These are phyloP conservation scores for Penicillium robsamsonii DNA, from an alignment of 495 filamentous ascomycete genomes.

Conservation along the genomic window DNA sequence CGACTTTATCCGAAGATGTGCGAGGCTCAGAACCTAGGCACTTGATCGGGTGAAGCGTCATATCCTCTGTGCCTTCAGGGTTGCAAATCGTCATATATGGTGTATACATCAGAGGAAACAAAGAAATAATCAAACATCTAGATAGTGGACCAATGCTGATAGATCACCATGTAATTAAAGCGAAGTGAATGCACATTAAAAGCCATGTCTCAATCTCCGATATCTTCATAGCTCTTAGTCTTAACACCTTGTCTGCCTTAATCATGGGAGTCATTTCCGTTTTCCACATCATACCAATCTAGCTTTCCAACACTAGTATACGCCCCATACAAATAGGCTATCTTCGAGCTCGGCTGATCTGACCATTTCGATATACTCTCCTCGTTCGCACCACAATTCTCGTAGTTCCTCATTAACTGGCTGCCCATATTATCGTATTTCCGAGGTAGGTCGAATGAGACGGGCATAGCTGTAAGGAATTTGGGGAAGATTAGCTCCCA, in stretches of 20 bases:
- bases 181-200: too few relatives aligned
- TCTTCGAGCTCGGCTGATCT: slow-evolving; percentile 4
- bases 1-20: slow-evolving; percentile 12
- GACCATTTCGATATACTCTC: slow-evolving; percentile 12
- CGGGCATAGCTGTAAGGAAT: too few relatives aligned
- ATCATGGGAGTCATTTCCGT: too few relatives aligned
- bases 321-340: slow-evolving; percentile 8
- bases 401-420: slow-evolving; percentile 3
- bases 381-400: slow-evolving; percentile 3
- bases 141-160: not conserved
- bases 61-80: not conserved
- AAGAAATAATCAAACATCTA: not conserved
- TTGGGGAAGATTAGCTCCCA: not conserved
- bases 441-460: not conserved
- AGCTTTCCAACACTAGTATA: slow-evolving; percentile 14
- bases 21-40: slow-evolving; percentile 12
- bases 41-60: not conserved
- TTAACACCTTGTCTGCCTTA: too few relatives aligned
- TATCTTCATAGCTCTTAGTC: too few relatives aligned
- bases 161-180: not conserved
- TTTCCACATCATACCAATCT: not conserved
- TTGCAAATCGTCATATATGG: not conserved
- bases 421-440: slow-evolving; percentile 6
- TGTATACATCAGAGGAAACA: not conserved
- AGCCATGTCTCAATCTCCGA: too few relatives aligned